Base-by-base conservation (phyloP, 176 grass and related monocot species). In the Oryza brachyantha region DNA sequence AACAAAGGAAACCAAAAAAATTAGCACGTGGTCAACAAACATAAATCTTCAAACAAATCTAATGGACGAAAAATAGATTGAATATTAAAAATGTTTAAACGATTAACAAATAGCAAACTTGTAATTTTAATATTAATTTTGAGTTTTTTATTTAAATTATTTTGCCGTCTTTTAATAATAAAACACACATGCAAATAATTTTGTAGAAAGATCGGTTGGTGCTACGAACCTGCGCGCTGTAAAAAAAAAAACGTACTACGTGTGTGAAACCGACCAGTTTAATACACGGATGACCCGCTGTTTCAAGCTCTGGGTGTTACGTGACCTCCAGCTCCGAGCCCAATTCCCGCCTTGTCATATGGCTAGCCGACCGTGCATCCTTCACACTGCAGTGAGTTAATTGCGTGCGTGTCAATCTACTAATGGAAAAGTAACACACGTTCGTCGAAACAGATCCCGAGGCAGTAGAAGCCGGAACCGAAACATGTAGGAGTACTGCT, bases 241-340 rank as follows among this genome's bases (percentile, higher is more conserved):
- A 70, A 75, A 66, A 50, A 32, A n/a, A 39, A 52, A 52, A 52
- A n/a, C 19, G 48, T 52, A 52, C 48, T 9, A 40, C 13, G 21
- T 29, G 52, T 79, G 79, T 59, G 75, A 74, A 85, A 34, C 78
- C 87, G 87, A 89, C 87, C 66, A 27, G 37, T 25, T 31, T 29
- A 67, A 40, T 71, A 38, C 82, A 77, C 43, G 37, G 64, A 13
- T 66, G 58, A 36, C 77, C 72, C 29, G 34, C 65, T 17, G 66
- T 66, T 28, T 76, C 55, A 37, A 45, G 34, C 43, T n/a, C 46
- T 39, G 72, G 48, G 82, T 64, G 28, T 66, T 81, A 48, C 14
- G 42, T 29, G 70, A 66, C 72, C 48, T 43, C 34, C 55, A 6
- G 77, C 52, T 24, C 8, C 35, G 70, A 75, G 55, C 70, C 17